A percentile compares a stretch with the other conserved stretches of the same genome.
Conservation (phyloP, 805 yeast genomes). For the Helenozyma rhizophorensis region DNA sequence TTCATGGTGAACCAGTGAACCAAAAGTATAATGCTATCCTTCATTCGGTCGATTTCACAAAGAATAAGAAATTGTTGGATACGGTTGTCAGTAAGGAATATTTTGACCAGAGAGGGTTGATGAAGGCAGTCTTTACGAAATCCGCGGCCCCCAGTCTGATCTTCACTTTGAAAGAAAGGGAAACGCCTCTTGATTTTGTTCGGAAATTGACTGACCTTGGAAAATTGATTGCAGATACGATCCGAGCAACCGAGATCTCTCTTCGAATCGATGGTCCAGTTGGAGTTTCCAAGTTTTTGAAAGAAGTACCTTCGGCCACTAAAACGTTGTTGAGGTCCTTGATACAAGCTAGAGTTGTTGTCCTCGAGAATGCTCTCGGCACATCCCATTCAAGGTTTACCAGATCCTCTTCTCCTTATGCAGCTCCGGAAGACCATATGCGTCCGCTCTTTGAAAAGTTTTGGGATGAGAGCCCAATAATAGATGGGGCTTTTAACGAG, state of each 20-base stretch:
- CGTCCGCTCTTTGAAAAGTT: conserved; percentile 18
- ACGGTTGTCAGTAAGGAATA: conserved; percentile 15
- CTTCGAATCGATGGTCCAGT: conserved; percentile 44
- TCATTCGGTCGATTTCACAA: neutral
- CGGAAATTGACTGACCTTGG: conserved; percentile 1
- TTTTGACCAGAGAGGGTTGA: conserved; percentile 5
- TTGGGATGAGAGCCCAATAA: conserved; percentile 19
- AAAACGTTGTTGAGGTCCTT: conserved; percentile 36
- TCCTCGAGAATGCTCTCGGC: neutral
- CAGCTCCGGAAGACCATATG: conserved; percentile 8
- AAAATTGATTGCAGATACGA: conserved; percentile 36
- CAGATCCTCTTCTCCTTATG: conserved; percentile 3
- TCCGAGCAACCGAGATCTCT: conserved; percentile 56
- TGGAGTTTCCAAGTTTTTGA: conserved; percentile 21
- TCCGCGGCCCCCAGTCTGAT: too few species aligned
- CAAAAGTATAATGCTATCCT: conserved; percentile 3
- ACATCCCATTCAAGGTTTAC: neutral
- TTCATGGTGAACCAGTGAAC: conserved; percentile 19
- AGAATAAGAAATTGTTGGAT: conserved; percentile 1
- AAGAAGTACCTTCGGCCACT: conserved; percentile 23
- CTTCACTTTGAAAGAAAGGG: neutral
- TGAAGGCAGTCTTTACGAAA: too few species aligned
- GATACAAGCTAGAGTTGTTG: conserved; percentile 36
- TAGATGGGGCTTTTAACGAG: conserved; percentile 37
- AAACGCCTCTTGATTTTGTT: neutral